Base-by-base conservation (phyloP, 805 yeast species). In the Hemisphaericaspora nanyangensis region DNA sequence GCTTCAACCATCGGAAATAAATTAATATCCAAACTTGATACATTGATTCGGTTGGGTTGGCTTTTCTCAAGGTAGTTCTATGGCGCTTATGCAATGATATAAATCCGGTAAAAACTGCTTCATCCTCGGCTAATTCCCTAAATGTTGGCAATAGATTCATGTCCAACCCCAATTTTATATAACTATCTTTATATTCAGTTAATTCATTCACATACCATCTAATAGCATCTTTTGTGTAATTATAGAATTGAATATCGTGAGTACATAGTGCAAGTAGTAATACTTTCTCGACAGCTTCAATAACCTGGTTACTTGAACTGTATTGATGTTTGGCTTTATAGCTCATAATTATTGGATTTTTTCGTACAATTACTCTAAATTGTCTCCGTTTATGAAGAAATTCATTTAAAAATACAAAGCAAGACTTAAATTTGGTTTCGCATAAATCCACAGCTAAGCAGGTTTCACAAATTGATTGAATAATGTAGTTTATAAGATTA, bases 61-160 rank as follows among this genome's bases (percentile, higher is more conserved):
- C 50, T 15, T 51, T 57, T 40, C 63, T 39, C 25, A 60, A 44
- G 22, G 59, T 51, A 37, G 42, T 56, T 53, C 85, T 70, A 37
- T 84, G 60, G 42, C 79, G 74, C 53, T 84, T 83, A 51, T 85
- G 89, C 26, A 84, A 68, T 0, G 95, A 89, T 20, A 82, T 80
- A 16, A 80, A 71, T 20, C 93, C 90, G 1, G 85, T 79, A 29
- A 82, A 75, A 1, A 80, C 74, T 17, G 64, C 61, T 17, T 69
- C 74, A 44, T 82, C 89, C 6, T 74, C 58, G 3, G 75, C 59
- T 33, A 85, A 63, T 25, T 45, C 45, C 18, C 52, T 48, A 38
- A 68, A 65, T 0, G 65, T 55, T 3, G 51, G 55, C 7, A 44
- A 34, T 29, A 66, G 40, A 40, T 62, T 56, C 16, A 51, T 55